phyloP scores from a whole-genome alignment of 1,139 yeast species.

The Komagataea norvegica region DNA sequence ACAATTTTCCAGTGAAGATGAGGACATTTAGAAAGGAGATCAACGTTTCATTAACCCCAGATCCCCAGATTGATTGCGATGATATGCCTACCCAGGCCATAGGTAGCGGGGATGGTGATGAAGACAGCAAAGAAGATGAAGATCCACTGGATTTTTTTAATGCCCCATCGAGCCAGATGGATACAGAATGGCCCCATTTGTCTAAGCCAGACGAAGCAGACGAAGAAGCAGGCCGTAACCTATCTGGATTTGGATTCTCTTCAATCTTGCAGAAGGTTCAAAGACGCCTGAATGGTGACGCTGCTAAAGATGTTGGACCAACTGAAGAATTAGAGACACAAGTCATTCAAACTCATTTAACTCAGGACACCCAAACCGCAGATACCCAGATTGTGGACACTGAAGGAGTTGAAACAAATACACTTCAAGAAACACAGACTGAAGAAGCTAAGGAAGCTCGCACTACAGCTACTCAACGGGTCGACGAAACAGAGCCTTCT shows the following conservation, averaged over 20 bases:
- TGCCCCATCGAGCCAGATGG: too few species aligned
- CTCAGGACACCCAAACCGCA: background rate
- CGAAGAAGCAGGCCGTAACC: too few species aligned
- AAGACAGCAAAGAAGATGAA: background rate
- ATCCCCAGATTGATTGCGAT: background rate
- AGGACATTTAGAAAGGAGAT: constrained; percentile 21
- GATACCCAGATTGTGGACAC: background rate
- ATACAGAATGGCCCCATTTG: background rate
- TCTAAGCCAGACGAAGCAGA: background rate
- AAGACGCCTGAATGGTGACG: constrained; percentile 23
- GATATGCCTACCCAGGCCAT: constrained; percentile 2
- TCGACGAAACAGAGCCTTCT: too few species aligned
- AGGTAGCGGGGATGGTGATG: too few species aligned
- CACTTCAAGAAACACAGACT: background rate
- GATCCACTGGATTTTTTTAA: background rate
- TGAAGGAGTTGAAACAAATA: too few species aligned
- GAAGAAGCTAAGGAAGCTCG: background rate
- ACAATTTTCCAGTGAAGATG: constrained; percentile 12
- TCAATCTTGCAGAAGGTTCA: constrained; percentile 18
- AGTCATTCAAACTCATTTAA: background rate
- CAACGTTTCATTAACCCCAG: constrained; percentile 7
- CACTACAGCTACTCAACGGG: too few species aligned
- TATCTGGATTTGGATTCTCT: constrained; percentile 4
- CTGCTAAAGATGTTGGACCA: constrained; percentile 4
- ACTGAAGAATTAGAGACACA: constrained; percentile 1